Evolutionary conservation across 495 filamentous ascomycete genomes (phyloP).

Genomic region (Darksidea phi): DNA sequence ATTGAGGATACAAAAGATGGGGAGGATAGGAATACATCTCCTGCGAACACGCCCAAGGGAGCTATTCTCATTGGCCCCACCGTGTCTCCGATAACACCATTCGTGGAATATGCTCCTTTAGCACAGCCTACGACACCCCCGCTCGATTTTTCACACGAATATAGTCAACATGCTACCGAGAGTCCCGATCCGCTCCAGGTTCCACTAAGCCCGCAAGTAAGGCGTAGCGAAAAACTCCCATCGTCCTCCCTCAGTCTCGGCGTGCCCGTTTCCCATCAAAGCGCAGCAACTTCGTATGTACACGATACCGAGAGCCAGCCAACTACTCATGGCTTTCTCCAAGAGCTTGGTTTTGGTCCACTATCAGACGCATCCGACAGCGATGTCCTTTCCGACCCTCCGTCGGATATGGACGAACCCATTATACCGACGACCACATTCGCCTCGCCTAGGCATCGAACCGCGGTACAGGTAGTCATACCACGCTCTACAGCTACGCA

Average conservation of each 20-base stretch:
- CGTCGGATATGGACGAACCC: not conserved
- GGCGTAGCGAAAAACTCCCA: not conserved
- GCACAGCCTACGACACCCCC: not conserved
- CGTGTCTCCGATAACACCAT: not conserved
- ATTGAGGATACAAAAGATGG: not conserved
- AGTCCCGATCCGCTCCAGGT: constrained; percentile 22
- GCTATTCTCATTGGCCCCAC: not conserved
- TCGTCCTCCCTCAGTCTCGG: not conserved
- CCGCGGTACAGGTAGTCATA: constrained; percentile 17
- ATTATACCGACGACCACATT: not conserved
- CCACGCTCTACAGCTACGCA: constrained; percentile 2
- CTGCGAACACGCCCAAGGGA: not conserved
- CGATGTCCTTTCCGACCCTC: constrained; percentile 18
- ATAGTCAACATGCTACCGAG: not conserved
- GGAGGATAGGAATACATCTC: not conserved
- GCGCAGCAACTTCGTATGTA: not conserved
- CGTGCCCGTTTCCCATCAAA: not conserved
- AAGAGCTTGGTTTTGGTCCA: constrained; percentile 6
- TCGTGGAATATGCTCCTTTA: not conserved
- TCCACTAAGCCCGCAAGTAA: not conserved
- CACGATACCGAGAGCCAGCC: not conserved
- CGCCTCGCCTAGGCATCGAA: constrained; percentile 10
- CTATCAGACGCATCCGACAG: constrained; percentile 5
- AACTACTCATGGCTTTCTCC: not conserved
- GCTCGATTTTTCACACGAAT: no score